Base-by-base conservation (phyloP, 495 filamentous ascomycete species). In the Daldinia decipiens region DNA sequence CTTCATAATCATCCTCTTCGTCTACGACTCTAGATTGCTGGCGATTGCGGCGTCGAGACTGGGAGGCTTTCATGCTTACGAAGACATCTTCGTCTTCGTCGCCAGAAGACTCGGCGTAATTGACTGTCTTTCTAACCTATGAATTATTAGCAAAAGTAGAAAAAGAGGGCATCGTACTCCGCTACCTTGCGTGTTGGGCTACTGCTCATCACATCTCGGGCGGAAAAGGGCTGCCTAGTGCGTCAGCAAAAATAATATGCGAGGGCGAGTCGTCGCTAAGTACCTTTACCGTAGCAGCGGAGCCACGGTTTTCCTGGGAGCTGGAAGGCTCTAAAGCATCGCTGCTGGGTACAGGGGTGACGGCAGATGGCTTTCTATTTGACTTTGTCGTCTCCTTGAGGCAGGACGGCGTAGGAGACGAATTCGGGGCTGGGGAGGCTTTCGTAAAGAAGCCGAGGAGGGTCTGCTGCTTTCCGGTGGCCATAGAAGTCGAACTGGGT, bases 371-470 rank as follows among this genome's bases (percentile, higher is more conserved):
- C 76, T 75, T 79, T 21, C 70, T 61, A 70, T 84, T 82, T 65
- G 82, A 80, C 65, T 82, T 79, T 36, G 81, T 80, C 38, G 78
- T 78, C 70, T 87, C 78, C 54, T 82, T 73, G 62, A 85, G 71
- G 67, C 77, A 82, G 62, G 83, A 77, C 6, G 79, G 73, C 8
- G 67, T 53, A 15, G 68, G 21, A 27, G 67, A 65, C 0, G 79
- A 68, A 24, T 77, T 62, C 0, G 64, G 63, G 29, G 66, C 72
- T 4, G 79, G 77, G 3, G 79, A 74, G 29, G 73, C 73, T 73
- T 91, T 95, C 62, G 90, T 84, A 72, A 97, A 97, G 83, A 97
- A 97, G 38, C 92, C 91, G 3, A 94, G 83, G 56, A 97, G 95
- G 70, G 89, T 92, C 80, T 95, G 91, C 75, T 88, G 91, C 74